Evolutionary conservation across 148 eudicot species (phyloP).

Genomic region (Vaccinium macrocarpon): DNA sequence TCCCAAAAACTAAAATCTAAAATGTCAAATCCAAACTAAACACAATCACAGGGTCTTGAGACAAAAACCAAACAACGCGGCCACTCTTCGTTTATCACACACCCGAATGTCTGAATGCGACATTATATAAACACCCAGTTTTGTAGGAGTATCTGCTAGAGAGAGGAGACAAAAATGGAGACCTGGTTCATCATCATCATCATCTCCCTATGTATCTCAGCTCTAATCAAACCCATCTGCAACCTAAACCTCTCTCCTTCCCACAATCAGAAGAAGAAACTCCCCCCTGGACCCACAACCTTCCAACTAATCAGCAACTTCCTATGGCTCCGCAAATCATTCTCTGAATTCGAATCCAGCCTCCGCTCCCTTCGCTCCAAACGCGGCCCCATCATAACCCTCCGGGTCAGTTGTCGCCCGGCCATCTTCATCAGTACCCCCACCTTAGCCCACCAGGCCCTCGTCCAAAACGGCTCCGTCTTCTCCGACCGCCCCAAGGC

Average conservation of each 20-base stretch:
- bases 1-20: too few species aligned
- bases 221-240: conserved; percentile 26
- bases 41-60: too few species aligned
- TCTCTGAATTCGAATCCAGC: conserved; percentile 38
- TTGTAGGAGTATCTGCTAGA: neutral
- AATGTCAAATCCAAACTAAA: too few species aligned
- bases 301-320: conserved; percentile 37
- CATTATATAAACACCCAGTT: too few species aligned
- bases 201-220: conserved; percentile 31
- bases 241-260: conserved; percentile 16
- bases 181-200: conserved; percentile 26
- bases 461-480: conserved; percentile 58
- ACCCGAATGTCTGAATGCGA: too few species aligned
- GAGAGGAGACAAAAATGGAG: conserved; percentile 7
- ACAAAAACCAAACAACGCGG: too few species aligned
- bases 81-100: too few species aligned
- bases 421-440: conserved; percentile 42
- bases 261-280: conserved; percentile 17
- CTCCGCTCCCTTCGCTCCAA: conserved; percentile 31
- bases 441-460: conserved; percentile 51
- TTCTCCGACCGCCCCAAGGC: conserved; percentile 61
- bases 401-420: conserved; percentile 26
- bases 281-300: conserved; percentile 54
- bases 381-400: conserved; percentile 54
- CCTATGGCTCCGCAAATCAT: conserved; percentile 34